These are phyloP conservation scores for Debaryomycetaceae sp. DNA, from an alignment of 1,139 yeast genomes.

Conservation along the genomic window DNA sequence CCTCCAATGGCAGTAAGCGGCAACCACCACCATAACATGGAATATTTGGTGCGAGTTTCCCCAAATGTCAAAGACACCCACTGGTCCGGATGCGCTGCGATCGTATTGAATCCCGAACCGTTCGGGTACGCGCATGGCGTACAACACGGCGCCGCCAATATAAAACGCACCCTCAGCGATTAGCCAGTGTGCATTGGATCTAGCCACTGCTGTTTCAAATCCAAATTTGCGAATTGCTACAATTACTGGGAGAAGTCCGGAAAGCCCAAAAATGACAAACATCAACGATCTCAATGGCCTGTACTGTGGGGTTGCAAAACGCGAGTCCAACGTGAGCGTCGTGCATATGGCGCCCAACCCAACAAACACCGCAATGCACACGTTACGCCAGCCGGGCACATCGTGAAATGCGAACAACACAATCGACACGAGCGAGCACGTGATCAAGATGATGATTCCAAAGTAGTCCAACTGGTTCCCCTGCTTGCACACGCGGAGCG, in stretches of 20 bases:
- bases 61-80: slow-evolving; percentile 58
- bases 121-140: slow-evolving; percentile 80
- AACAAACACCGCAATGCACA: slow-evolving; percentile 48
- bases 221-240: slow-evolving; percentile 42
- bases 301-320: slow-evolving; percentile 66
- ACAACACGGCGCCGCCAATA: slow-evolving; percentile 72
- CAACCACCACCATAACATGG: slow-evolving; percentile 76
- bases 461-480: slow-evolving; percentile 85
- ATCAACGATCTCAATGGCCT: slow-evolving; percentile 73
- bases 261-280: slow-evolving; percentile 77
- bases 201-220: slow-evolving; percentile 34
- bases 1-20: slow-evolving; percentile 71
- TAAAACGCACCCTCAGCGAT: slow-evolving; percentile 67
- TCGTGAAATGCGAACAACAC: slow-evolving; percentile 66
- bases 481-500: slow-evolving; percentile 50
- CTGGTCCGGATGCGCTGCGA: slow-evolving; percentile 24
- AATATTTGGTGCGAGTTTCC: slow-evolving; percentile 90
- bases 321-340: slow-evolving; percentile 57
- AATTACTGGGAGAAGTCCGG: slow-evolving; percentile 68
- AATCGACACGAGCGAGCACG: slow-evolving; percentile 70
- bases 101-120: slow-evolving; percentile 51
- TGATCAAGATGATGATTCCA: slow-evolving; percentile 76
- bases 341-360: slow-evolving; percentile 61
- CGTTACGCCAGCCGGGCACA: slow-evolving; percentile 29
- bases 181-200: slow-evolving; percentile 61